Base-by-base conservation (phyloP, 495 filamentous ascomycete species). In the Neurospora sp. region DNA sequence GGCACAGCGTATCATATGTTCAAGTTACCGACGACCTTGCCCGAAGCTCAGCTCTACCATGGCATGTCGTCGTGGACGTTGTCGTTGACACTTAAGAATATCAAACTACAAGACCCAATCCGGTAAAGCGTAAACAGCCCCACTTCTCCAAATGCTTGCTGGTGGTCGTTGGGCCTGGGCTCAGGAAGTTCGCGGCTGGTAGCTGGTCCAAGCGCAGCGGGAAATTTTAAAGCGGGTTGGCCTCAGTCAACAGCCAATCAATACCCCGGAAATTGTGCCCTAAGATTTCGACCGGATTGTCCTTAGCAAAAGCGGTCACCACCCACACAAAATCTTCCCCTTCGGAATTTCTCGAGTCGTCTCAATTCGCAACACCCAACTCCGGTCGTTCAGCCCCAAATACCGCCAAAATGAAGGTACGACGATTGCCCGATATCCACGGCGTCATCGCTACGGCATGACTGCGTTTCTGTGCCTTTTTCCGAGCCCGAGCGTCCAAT, bases 391-490 rank as follows among this genome's bases (percentile, higher is more conserved):
- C 78, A 77, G 75, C 74, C 53, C 53, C 75, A 75, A 79, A 72
- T 38, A 78, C 77, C 78, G 80, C 76, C 78, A 82, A 78, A 72
- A 82, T 82, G 80, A 82, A 82, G 80, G 80, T 80, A 69, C 70
- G 79, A 40, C 37, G 44, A 22, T 3, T 27, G 10, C 9, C 22
- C 18, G 35, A 35, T 37, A n/a, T 68, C 6, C 66, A 18, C 69
- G 27, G 44, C 69, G 27, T 66, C 53, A 66, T 35, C 27, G 53
- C 53, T 66, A 66, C 53, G 53, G 53, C 53, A 18, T 66, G 6
- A 18, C 53, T 9, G 53, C 27, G 27, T 18, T 10, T 5, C 41
- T 35, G 11, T 12, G 46, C 10, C 38, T 68, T 42, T 14, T 66
- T 46, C 14, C 53, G 20, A 66, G 53, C 27, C 53, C 53, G 53